Percentiles rank a stretch among this genome's conserved stretches.
These are phyloP conservation scores for Pseudoscleropodium purum DNA, from an alignment of 225 moss, liverwort and hornwort genomes.

Conservation along the genomic window DNA sequence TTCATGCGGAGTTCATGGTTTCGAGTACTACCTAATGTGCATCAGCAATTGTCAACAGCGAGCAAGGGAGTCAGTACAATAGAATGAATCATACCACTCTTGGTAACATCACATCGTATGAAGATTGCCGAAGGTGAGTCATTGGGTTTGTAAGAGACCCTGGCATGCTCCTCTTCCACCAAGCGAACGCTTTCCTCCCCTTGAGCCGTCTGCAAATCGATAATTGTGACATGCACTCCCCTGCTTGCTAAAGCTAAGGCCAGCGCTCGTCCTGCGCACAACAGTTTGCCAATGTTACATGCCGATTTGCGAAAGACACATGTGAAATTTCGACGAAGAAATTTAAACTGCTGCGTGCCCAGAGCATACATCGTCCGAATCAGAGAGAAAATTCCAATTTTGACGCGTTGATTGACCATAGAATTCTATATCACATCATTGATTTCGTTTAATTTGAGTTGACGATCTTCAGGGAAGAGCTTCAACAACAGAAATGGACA, in stretches of 20 bases:
- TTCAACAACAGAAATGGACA: neutral
- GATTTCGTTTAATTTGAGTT: neutral
- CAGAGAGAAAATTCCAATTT: neutral
- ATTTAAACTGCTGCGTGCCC: neutral
- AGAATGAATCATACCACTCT: conserved; percentile 22
- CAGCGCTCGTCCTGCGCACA: conserved; percentile 49
- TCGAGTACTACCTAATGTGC: neutral
- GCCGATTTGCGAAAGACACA: neutral
- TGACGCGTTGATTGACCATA: too few relatives aligned
- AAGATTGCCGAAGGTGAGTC: conserved; percentile 43
- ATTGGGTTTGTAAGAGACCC: conserved; percentile 29
- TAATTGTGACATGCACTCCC: conserved; percentile 49
- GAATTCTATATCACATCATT: neutral
- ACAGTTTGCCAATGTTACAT: neutral
- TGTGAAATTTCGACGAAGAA: neutral
- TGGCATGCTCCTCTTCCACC: conserved; percentile 46
- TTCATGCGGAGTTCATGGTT: too few relatives aligned
- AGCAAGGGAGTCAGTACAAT: neutral
- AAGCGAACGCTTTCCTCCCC: conserved; percentile 57
- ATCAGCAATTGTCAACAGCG: too few relatives aligned
- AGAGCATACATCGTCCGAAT: neutral
- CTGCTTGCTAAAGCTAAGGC: conserved; percentile 42
- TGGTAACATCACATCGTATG: conserved; percentile 55
- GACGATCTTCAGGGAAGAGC: neutral
- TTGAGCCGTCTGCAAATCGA: conserved; percentile 21